Base-by-base conservation (phyloP, 2,329 filamentous ascomycete genomes). In the Pseudophaeomoniella oleicola region DNA sequence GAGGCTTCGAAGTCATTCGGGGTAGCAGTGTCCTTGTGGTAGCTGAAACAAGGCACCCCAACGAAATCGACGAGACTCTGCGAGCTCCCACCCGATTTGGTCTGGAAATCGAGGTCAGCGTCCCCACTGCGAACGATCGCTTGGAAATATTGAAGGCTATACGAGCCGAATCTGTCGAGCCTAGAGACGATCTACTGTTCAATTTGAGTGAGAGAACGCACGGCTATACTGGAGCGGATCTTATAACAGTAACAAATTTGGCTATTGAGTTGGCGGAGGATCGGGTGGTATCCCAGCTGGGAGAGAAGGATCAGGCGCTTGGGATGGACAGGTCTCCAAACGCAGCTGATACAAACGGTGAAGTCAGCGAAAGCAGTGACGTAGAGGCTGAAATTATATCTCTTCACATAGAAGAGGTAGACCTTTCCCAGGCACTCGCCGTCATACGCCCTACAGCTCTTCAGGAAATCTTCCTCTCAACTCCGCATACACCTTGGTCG, bases 401-500 rank as follows among this genome's bases (percentile, higher is more conserved):
- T 16, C 19, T 4, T 46, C 16, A 37, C 38, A 30, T 60, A 5
- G 44, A 45, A 22, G 46, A 57, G 31, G 52, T 67, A 6, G 77
- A 86, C 48, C 68, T 85, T 36, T 66, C 75, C 19, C 55, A 65
- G 29, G 83, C 85, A 1, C 66, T 88, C 22, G 66, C 71, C 27
- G 61, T 72, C 38, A 75, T 86, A n/a, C 71, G 74, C 9, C 85
- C 88, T 1, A 86, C 81, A 1, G 83, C 85, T 3, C 88, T 96
- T 73, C 78, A 84, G 45, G 86, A 92, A 51, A 77, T 94, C 38
- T 84, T 90, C 52, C 67, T 94, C 33, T 83, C 92, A 51, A 87
- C 84, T 5, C 87, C 86, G 0, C 86, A 81, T 11, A 78, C 93
- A 17, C 72, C 71, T 55, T 96, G 86, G 86, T 67, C 71, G 34